phyloP scores from a whole-genome alignment of 176 grass and related monocot species.

The Pontederia paniculata region DNA sequence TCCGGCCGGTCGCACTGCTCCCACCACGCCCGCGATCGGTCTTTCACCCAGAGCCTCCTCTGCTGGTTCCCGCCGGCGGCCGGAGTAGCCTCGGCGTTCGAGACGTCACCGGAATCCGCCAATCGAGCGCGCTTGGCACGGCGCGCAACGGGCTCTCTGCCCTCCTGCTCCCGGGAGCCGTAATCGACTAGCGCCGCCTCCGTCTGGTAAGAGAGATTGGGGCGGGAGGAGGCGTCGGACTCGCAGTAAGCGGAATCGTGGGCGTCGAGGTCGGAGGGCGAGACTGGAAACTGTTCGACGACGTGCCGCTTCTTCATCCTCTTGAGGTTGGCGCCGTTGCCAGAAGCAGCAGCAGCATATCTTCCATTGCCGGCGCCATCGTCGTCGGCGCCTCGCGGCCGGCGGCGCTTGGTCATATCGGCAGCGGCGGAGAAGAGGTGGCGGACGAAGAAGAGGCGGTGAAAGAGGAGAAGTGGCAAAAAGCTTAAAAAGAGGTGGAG shows the following conservation, averaged over 20 bases:
- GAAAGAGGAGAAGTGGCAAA: too few species aligned
- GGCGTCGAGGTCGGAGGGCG: too few species aligned
- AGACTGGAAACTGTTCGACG: not conserved
- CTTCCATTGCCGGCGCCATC: not conserved
- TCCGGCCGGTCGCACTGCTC: slow-evolving; percentile 56
- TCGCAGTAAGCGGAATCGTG: too few species aligned
- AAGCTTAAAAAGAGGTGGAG: too few species aligned
- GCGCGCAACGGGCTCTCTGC: not conserved
- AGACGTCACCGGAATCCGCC: not conserved
- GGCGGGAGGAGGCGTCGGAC: too few species aligned
- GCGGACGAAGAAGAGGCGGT: too few species aligned
- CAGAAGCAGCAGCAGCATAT: too few species aligned
- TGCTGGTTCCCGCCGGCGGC: slow-evolving; percentile 34
- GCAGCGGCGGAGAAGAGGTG: not conserved
- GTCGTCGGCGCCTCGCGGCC: not conserved
- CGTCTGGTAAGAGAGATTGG: too few species aligned
- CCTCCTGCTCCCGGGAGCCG: not conserved
- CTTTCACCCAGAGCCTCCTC: slow-evolving; percentile 80
- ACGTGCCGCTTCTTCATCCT: not conserved
- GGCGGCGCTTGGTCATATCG: slow-evolving; percentile 22
- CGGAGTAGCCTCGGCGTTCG: slow-evolving; percentile 10
- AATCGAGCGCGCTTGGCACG: slow-evolving; percentile 1
- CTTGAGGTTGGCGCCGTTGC: too few species aligned
- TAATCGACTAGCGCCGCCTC: too few species aligned
- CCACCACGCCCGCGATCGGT: slow-evolving; percentile 87